phyloP scores from a whole-genome alignment of 192 early-diverging fungal species.

The Irineochytrium annulatum region DNA sequence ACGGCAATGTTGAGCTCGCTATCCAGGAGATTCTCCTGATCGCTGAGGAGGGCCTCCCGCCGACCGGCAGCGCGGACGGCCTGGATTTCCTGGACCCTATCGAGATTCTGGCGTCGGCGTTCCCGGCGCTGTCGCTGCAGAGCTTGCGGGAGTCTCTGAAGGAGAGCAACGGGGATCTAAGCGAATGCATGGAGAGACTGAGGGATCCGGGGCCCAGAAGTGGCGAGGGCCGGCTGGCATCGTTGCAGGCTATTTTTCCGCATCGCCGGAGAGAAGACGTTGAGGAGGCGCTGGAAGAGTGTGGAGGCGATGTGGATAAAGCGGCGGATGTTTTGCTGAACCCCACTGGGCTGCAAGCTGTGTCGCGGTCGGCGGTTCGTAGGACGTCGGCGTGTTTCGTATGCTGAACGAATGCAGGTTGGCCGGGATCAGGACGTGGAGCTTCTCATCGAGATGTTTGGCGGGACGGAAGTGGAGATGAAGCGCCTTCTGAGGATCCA shows the following conservation, averaged over 20 bases:
- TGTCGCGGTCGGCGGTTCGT: background rate
- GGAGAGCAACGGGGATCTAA: background rate
- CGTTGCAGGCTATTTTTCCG: background rate
- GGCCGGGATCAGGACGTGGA: constrained; percentile 8
- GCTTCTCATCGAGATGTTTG: constrained; percentile 14
- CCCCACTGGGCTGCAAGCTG: background rate
- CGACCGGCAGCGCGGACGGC: too few relatives aligned
- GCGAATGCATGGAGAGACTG: background rate
- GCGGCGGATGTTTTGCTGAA: background rate
- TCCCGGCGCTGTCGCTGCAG: background rate
- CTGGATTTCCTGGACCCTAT: too few relatives aligned
- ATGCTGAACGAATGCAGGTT: background rate
- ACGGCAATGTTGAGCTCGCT: too few relatives aligned
- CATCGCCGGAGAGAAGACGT: background rate
- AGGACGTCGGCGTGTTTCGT: background rate
- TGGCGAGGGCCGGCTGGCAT: background rate
- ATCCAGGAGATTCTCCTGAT: too few relatives aligned
- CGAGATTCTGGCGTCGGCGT: background rate
- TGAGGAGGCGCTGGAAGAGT: background rate
- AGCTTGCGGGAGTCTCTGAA: background rate
- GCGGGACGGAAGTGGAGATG: background rate
- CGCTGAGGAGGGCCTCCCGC: too few relatives aligned
- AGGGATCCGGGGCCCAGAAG: background rate
- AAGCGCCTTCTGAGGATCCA: constrained; percentile 7
- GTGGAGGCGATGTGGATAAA: background rate